Conservation (phyloP, 2,329 filamentous ascomycete species). For the Knoxdaviesia proteae region DNA sequence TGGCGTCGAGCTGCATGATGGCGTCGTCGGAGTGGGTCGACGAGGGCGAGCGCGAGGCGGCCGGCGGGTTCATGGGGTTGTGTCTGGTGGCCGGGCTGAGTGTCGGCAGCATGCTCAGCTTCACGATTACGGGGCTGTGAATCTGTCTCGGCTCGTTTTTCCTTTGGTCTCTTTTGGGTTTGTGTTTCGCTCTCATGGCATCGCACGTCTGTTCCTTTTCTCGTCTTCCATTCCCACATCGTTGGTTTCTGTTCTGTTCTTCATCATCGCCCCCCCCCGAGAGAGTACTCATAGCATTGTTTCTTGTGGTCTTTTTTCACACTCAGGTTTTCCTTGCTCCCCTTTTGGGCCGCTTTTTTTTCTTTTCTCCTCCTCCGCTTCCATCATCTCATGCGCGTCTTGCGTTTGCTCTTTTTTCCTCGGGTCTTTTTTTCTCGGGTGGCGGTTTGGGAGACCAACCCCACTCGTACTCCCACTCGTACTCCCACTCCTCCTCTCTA, state of each 20-base stretch:
- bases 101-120: slow-evolving; percentile 75
- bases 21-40: slow-evolving; percentile 64
- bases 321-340: neutral
- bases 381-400: neutral
- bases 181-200: neutral
- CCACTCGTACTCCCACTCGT: too few relatives aligned
- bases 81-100: slow-evolving; percentile 72
- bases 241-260: too few relatives aligned
- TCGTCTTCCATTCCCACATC: too few relatives aligned
- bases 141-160: neutral
- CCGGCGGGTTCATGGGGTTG: slow-evolving; percentile 84
- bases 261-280: too few relatives aligned
- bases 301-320: neutral
- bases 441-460: too few relatives aligned
- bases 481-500: too few relatives aligned
- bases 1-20: slow-evolving; percentile 84
- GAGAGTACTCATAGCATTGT: too few relatives aligned
- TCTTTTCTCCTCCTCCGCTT: neutral
- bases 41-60: slow-evolving; percentile 64
- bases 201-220: too few relatives aligned
- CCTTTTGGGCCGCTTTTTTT: too few relatives aligned
- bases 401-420: neutral
- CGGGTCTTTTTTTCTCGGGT: too few relatives aligned
- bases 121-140: slow-evolving; percentile 39
- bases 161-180: neutral